These are phyloP conservation scores for Schizopora paradoxa DNA, from an alignment of 1,284 basidiomycete species.

Conservation along the genomic window DNA sequence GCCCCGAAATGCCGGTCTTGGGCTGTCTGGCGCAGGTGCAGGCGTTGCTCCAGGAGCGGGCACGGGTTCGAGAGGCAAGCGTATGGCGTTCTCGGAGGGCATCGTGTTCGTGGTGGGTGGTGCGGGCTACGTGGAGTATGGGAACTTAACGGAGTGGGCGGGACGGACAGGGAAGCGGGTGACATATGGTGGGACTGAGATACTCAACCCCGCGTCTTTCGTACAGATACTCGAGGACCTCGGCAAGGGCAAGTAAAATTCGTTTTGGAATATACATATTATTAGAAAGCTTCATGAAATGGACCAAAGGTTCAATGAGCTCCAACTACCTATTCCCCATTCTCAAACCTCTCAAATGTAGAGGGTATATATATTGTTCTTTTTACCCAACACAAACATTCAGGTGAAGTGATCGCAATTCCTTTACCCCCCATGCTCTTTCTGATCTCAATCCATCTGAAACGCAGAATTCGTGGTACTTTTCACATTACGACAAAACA, in stretches of 20 bases:
- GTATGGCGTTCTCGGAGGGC: conserved; percentile 85
- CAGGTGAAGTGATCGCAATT: too few species aligned
- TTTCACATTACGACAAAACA: too few species aligned
- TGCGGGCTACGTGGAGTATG: conserved; percentile 96
- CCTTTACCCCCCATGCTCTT: too few species aligned
- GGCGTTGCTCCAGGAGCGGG: conserved; percentile 32
- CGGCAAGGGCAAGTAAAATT: conserved; percentile 40
- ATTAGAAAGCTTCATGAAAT: too few species aligned
- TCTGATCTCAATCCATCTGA: too few species aligned
- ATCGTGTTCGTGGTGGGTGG: conserved; percentile 96
- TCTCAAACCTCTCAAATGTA: too few species aligned
- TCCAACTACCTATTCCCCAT: too few species aligned
- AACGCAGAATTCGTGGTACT: too few species aligned
- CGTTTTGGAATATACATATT: too few species aligned
- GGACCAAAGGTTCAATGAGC: too few species aligned
- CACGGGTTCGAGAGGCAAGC: conserved; percentile 43
- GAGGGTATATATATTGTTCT: too few species aligned
- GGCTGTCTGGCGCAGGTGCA: conserved; percentile 43
- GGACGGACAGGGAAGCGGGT: conserved; percentile 74
- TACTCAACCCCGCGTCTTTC: conserved; percentile 86
- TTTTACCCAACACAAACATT: too few species aligned
- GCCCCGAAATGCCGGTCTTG: conserved; percentile 50
- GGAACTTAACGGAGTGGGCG: conserved; percentile 92
- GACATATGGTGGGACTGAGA: conserved; percentile 95
- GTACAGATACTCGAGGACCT: conserved; percentile 62